Percentiles rank a stretch among this genome's conserved stretches.
These are phyloP conservation scores for Citrus hindsii DNA, from an alignment of 345 rosid species.

Conservation along the genomic window DNA sequence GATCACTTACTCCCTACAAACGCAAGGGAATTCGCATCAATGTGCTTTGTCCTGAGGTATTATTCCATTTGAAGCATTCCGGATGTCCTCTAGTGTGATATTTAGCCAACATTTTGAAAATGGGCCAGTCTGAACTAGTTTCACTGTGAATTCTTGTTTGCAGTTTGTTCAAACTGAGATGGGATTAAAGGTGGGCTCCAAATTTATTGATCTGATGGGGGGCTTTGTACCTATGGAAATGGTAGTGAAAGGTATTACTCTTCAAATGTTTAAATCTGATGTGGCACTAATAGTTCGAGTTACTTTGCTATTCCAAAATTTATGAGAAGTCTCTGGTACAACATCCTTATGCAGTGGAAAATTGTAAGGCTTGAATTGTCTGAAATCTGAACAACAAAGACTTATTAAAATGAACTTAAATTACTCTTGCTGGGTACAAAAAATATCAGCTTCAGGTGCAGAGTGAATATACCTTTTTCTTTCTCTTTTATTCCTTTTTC, in stretches of 20 bases:
- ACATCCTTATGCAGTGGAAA: background rate
- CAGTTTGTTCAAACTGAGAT: slow-evolving; percentile 82
- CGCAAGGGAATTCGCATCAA: slow-evolving; percentile 81
- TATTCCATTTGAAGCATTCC: slow-evolving; percentile 7
- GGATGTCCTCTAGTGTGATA: background rate
- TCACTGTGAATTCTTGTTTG: slow-evolving; percentile 26
- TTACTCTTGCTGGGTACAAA: background rate
- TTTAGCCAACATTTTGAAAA: background rate
- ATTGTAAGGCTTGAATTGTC: background rate
- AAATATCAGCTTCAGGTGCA: background rate
- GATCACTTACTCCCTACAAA: slow-evolving; percentile 57
- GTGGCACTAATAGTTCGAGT: background rate
- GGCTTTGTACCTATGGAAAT: slow-evolving; percentile 80
- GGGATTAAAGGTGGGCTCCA: slow-evolving; percentile 27
- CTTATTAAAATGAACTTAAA: background rate
- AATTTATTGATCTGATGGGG: slow-evolving; percentile 41
- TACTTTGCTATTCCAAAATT: background rate
- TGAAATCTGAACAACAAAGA: background rate
- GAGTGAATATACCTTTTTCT: background rate
- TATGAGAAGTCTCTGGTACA: background rate
- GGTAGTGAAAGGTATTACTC: slow-evolving; percentile 66
- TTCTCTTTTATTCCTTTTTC: background rate
- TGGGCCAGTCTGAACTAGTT: background rate
- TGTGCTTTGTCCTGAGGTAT: slow-evolving; percentile 98
- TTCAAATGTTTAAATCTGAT: background rate